Evolutionary conservation across 1,139 yeast species (phyloP).

Genomic region (Lodderomyces parapsilosis): DNA sequence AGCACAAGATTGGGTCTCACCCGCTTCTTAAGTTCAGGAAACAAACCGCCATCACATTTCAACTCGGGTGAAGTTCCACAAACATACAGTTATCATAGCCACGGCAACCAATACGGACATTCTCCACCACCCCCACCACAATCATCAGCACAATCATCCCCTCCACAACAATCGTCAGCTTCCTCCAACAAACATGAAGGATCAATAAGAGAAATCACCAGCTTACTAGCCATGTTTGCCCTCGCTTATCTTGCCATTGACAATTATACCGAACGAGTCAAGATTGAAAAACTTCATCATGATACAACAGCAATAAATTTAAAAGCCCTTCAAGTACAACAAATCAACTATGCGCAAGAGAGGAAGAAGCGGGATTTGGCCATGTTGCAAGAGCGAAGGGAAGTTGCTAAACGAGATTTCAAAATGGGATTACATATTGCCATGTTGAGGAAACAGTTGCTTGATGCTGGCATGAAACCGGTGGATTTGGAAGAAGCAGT

Average conservation of each 20-base stretch:
- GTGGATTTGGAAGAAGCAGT: conserved; percentile 50
- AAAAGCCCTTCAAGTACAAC: conserved; percentile 44
- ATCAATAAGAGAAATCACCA: conserved; percentile 31
- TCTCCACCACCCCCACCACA: conserved; percentile 3
- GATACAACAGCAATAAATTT: conserved; percentile 42
- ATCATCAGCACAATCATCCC: conserved; percentile 1
- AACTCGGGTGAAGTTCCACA: conserved; percentile 9
- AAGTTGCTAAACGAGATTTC: conserved; percentile 49
- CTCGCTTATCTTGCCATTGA: conserved; percentile 52
- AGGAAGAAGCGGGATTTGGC: conserved; percentile 48
- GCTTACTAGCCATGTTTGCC: conserved; percentile 37
- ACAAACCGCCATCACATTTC: conserved; percentile 11
- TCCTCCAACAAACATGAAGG: conserved; percentile 9
- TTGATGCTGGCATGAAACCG: conserved; percentile 59
- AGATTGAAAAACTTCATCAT: conserved; percentile 38
- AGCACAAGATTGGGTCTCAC: not conserved
- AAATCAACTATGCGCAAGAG: conserved; percentile 41
- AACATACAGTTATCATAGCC: conserved; percentile 1
- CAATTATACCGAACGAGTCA: conserved; percentile 44
- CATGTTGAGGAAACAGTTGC: conserved; percentile 55
- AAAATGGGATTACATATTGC: conserved; percentile 67
- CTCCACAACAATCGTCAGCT: conserved; percentile 5
- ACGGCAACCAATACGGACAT: not conserved
- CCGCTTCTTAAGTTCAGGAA: not conserved
- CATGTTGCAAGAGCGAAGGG: conserved; percentile 47